A percentile compares a stretch with the other conserved stretches of the same genome.
Conservation (phyloP, 2,329 filamentous ascomycete genomes). For the Thermomyces lanuginosus region DNA sequence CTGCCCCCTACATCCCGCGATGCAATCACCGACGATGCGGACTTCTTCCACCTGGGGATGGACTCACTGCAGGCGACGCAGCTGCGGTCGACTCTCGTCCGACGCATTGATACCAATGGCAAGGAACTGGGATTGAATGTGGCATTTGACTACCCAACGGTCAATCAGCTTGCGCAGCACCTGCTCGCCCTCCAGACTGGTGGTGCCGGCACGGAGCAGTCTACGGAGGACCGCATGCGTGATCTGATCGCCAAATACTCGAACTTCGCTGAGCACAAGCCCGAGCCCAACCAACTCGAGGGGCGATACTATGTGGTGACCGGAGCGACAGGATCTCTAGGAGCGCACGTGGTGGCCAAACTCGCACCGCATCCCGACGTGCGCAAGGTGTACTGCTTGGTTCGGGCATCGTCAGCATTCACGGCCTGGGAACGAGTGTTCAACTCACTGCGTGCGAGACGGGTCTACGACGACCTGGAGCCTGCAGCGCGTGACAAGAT, state of each 20-base stretch:
- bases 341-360: constrained; percentile 39
- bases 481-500: constrained; percentile 21
- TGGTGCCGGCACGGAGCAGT: constrained; percentile 14
- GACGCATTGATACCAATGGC: constrained; percentile 34
- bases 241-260: constrained; percentile 33
- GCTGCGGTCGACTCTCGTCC: constrained; percentile 37
- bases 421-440: constrained; percentile 31
- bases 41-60: constrained; percentile 43
- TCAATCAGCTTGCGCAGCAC: constrained; percentile 30
- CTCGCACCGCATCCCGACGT: constrained; percentile 24
- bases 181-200: constrained; percentile 30
- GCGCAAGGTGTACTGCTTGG: constrained; percentile 38
- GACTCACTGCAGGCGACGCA: constrained; percentile 45
- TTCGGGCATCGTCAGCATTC: constrained; percentile 31
- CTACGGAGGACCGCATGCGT: constrained; percentile 29
- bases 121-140: constrained; percentile 38
- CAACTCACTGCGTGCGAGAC: constrained; percentile 27
- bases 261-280: constrained; percentile 14
- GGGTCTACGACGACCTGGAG: constrained; percentile 12
- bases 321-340: constrained; percentile 49
- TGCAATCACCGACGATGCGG: constrained; percentile 25
- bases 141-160: constrained; percentile 41
- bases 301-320: constrained; percentile 35
- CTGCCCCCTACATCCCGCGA: constrained; percentile 11
- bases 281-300: constrained; percentile 8